Base-by-base conservation (phyloP, 306 rosid genomes). In the Rubus parviflorus region DNA sequence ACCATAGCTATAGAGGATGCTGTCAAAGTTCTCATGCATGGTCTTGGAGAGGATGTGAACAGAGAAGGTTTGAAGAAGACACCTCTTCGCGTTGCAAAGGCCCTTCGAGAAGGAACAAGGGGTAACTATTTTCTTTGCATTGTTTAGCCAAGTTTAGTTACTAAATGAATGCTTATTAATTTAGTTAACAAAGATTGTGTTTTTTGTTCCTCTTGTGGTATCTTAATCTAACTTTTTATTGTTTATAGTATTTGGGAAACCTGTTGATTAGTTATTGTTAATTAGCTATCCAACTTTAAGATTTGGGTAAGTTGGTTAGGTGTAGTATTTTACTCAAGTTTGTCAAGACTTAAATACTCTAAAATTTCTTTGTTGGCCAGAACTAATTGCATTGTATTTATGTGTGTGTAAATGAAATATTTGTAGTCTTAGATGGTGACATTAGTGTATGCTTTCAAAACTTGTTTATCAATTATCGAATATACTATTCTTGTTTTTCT, bases 71-170 rank as follows among this genome's bases (percentile, higher is more conserved):
- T 96, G 53, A 82, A 76, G 77, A 96, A 91, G 84, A 96, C 97
- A 30, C 99, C 99, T 58, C 84, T 87, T 73, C 97, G 97, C 46
- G 98, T 96, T 75, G 98, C 99, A 20, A 92, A 96, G 82, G 96
- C 99, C 56, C 94, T 96, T 58, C 82, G 90, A 66, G 93, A 96
- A 81, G 99, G 99, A 84, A 96, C 99, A 25, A 89, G 75, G 86
- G 99, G 99, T 95, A 30, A 74, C 15, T 77, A 47, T 62, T 4
- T 23, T 9, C 53, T 6, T 41, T 12, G 49, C 53, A 65, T 4
- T 23, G 14, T 12, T 57, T 15, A 12, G 75, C 41, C 25, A 23
- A 53, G 14, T 65, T 74, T 10, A 3, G 6, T 40, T 63, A 12
- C 20, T 40, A 3, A 11, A 4, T 56, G 14, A 25, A 48, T 49